Base-by-base conservation (phyloP, 1,139 yeast species). In the Zygosaccharomyces sapae region DNA sequence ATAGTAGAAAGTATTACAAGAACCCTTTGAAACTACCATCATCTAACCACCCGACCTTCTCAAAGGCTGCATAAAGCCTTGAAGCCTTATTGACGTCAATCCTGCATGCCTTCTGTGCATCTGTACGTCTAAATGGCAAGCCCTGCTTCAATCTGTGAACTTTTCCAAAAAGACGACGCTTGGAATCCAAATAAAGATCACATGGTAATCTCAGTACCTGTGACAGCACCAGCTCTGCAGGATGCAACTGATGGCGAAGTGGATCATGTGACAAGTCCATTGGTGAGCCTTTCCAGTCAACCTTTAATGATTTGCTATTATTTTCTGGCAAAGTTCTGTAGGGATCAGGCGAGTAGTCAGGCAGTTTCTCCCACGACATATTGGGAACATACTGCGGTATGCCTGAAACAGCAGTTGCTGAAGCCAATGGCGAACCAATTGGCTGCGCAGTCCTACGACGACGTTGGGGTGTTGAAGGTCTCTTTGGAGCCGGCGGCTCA, bases 231-330 rank as follows among this genome's bases (percentile, higher is more conserved):
- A 84, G 75, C 69, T 92, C 98, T 2, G 96, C 96, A 0, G 97
- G 96, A 66, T 90, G 97, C 55, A 92, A 73, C 58, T 82, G 76
- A 43, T 71, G 71, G 46, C 76, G 68, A 56, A 86, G 75, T 22
- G 96, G 95, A 67, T 92, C 97, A 35, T 68, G 62, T 10, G 84
- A 74, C 51, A 92, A 75, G 66, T 87, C 95, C 96, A 92, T 88
- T 37, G 97, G 95, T 59, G 89, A 95, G 8, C 97, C 97, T 70
- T 90, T 90, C 98, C 98, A 92, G 64, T 90, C 97, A 41, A 95
- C 86, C 62, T 84, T 84, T 58, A 92, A 74, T 56, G 89, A 80
- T 67, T 83, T 82, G 41, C 69, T 55, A 60, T 81, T 81, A 59
- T 80, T 81, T 20, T 77, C 71, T 29, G 95, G 89, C 51, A 92